Conservation (phyloP, 106 monocot species). For the Apostasia ramifera region DNA sequence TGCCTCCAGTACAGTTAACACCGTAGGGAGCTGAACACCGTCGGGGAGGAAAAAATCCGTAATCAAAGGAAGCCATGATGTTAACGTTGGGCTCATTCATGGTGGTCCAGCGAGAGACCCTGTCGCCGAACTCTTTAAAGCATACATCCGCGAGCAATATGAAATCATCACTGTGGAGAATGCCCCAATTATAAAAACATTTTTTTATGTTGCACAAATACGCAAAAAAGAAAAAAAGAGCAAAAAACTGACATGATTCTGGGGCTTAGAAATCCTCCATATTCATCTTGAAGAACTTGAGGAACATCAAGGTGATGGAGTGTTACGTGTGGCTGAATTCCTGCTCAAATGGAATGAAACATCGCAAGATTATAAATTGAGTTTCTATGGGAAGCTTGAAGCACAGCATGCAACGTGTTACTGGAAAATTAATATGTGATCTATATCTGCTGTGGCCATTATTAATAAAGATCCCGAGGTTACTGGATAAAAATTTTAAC, state of each 20-base stretch:
- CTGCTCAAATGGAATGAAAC: constrained; percentile 11
- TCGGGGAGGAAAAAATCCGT: constrained; percentile 29
- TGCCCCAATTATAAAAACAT: neutral
- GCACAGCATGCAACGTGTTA: neutral
- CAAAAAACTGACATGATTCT: constrained; percentile 48
- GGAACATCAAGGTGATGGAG: constrained; percentile 63
- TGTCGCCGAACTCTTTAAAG: constrained; percentile 61
- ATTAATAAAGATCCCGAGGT: no score
- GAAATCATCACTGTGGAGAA: constrained; percentile 36
- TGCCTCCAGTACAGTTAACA: constrained; percentile 32
- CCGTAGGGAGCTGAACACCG: constrained; percentile 49
- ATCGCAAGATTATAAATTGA: neutral
- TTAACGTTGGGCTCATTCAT: constrained; percentile 44
- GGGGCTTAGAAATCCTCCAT: constrained; percentile 62
- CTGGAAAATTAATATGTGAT: no score
- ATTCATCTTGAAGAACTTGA: constrained; percentile 73
- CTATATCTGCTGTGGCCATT: no score
- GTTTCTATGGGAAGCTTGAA: neutral
- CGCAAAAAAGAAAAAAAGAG: neutral
- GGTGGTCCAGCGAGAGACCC: constrained; percentile 63
- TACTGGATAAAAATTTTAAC: no score
- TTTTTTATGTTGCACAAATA: neutral
- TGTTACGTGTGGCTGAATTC: constrained; percentile 62
- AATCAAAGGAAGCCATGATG: constrained; percentile 22
- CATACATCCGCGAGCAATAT: constrained; percentile 56